Evolutionary conservation across 768 basidiomycete species (phyloP), one percentile per base, ranked within the genome.

Genomic region (Lepiota brunneoincarnata): DNA sequence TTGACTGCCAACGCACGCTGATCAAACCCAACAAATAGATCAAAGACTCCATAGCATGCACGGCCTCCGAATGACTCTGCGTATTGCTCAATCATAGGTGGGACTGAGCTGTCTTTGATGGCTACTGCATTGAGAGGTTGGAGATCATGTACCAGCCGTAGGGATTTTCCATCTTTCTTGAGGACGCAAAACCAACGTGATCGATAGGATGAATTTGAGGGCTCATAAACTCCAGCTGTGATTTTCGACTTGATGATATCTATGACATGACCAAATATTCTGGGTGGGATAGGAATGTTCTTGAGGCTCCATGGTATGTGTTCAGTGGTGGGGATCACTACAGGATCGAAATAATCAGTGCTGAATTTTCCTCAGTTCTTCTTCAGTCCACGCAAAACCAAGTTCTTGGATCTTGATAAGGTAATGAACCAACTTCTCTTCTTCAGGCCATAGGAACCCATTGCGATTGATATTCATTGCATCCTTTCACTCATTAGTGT

Each of bases 391-490:
- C 1, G 75, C 69, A 24, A 80, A 67, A 0, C 62, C 70, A 0
- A 55, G 11, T 41, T 75, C 63, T 14, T 76, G 69, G 0, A 63
- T 38, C 2, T 31, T 48, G 9, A 76, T 48, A 3, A 76, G 47
- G 2, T 2, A 74, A 64, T 2, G 64, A 47, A 1, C 51, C 43
- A 26, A 77, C 53, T 65, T 71, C n/a, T n/a, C n/a, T n/a, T n/a
- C n/a, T n/a, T n/a, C n/a, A n/a, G n/a, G n/a, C n/a, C n/a, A n/a
- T 0, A 78, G 64, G 46, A 76, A 76, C 4, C 46, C 59, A 1
- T 39, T 28, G 7, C 60, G 50, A 6, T 58, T 56, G 0, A 61
- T 43, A 2, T 65, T 60, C 2, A 65, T 42, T 0, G 49, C 52
- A 0, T 59, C 59, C 24, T 54, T 62, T 6, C 58, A 14, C 37